Evolutionary conservation across 108 stramenopile genomes (phyloP).

Genomic region (Nannochloropsis gaditana): DNA sequence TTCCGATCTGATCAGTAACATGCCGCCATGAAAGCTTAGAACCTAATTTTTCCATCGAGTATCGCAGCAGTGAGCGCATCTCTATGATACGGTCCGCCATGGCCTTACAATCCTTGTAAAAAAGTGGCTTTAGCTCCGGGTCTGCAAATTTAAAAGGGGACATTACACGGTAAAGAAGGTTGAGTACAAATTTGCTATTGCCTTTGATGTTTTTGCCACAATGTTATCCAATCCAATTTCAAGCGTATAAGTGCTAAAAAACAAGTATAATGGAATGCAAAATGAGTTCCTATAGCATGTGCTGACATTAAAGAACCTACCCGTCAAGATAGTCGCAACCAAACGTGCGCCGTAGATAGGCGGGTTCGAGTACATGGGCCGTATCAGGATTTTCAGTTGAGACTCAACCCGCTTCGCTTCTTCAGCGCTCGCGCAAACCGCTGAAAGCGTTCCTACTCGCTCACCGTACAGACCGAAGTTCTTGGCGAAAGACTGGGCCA

Average conservation of each 20-base stretch:
- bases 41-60: constrained; percentile 67
- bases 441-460: constrained; percentile 81
- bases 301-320: neutral
- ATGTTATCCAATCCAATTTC: no score
- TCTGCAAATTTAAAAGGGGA: neutral
- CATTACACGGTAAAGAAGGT: neutral
- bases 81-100: constrained; percentile 86
- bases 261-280: no score
- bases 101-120: constrained; percentile 67
- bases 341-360: constrained; percentile 88
- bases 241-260: no score
- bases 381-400: constrained; percentile 82
- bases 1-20: constrained; percentile 93
- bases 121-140: neutral
- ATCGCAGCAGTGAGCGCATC: constrained; percentile 74
- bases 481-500: constrained; percentile 95
- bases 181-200: neutral
- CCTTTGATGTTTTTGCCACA: no score
- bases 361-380: constrained; percentile 94
- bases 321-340: constrained; percentile 75
- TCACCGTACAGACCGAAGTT: constrained; percentile 99
- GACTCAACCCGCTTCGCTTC: constrained; percentile 74
- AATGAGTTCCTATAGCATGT: no score
- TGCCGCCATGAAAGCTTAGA: constrained; percentile 84
- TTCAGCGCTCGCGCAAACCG: constrained; percentile 69